Percentiles rank a stretch among this genome's conserved stretches.
Conservation (phyloP, 83 land plant species). For the Diphasiastrum complanatum region DNA sequence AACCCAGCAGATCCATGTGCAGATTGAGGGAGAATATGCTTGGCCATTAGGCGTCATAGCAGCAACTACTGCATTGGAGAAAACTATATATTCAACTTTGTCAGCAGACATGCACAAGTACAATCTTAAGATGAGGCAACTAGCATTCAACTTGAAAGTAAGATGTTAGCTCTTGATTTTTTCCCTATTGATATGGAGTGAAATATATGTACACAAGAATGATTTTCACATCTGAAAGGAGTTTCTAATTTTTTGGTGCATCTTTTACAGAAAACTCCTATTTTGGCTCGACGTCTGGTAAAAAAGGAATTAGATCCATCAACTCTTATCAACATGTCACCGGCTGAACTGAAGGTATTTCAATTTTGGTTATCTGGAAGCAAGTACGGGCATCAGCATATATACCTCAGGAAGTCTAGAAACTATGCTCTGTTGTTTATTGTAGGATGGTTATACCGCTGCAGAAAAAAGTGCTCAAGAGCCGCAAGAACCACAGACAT, state of each 20-base stretch:
- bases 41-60: slow-evolving; percentile 73
- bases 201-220: no score
- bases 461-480: slow-evolving; percentile 69
- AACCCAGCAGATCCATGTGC: no score
- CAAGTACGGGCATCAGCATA: no score
- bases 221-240: no score
- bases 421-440: slow-evolving; percentile 1
- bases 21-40: slow-evolving; percentile 37
- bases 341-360: slow-evolving; percentile 79
- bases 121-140: slow-evolving; percentile 78
- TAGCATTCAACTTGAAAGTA: slow-evolving; percentile 87
- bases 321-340: slow-evolving; percentile 72
- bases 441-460: slow-evolving; percentile 80
- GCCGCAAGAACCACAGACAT: slow-evolving; percentile 59
- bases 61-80: slow-evolving; percentile 64
- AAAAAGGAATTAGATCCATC: slow-evolving; percentile 76
- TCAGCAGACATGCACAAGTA: slow-evolving; percentile 70
- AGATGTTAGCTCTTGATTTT: neutral
- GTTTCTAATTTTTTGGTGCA: neutral
- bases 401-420: no score
- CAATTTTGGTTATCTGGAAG: neutral
- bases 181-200: neutral
- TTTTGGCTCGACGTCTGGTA: slow-evolving; percentile 65
- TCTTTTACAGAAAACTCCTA: slow-evolving; percentile 45
- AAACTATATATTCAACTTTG: slow-evolving; percentile 52